Percentiles rank a stretch among this genome's conserved stretches.
These are phyloP conservation scores for Nemania serpens DNA, from an alignment of 2,329 filamentous ascomycete genomes.

Conservation along the genomic window DNA sequence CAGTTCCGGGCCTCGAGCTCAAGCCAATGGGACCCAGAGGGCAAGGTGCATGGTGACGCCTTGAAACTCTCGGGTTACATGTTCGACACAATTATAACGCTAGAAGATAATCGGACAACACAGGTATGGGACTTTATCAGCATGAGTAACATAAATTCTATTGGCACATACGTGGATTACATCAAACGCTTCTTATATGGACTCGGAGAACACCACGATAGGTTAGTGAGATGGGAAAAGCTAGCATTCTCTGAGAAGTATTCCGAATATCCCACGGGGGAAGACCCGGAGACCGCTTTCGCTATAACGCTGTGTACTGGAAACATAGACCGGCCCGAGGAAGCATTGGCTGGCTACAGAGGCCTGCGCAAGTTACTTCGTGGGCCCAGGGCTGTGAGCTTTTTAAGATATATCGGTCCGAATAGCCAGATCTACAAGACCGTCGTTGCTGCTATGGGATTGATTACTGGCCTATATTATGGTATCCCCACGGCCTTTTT, in stretches of 20 bases:
- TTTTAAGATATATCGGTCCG: not conserved
- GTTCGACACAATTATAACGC: conserved; percentile 2
- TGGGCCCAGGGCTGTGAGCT: not conserved
- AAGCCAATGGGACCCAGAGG: not conserved
- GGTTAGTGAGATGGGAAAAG: conserved; percentile 3
- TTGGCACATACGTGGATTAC: too few species aligned
- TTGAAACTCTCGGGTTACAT: conserved; percentile 5
- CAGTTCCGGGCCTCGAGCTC: not conserved
- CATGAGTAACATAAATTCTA: too few species aligned
- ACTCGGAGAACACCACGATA: too few species aligned
- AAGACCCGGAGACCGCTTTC: not conserved
- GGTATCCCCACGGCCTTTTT: not conserved
- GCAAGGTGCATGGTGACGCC: not conserved
- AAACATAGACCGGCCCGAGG: not conserved
- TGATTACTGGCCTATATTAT: not conserved
- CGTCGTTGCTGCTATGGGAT: not conserved
- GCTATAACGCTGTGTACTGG: not conserved
- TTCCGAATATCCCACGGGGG: conserved; percentile 2
- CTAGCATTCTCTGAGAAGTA: not conserved
- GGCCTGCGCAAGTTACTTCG: not conserved
- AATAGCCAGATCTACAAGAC: not conserved
- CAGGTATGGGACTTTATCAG: not conserved
- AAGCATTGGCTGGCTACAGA: not conserved
- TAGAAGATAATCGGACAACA: not conserved
- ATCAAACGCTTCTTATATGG: too few species aligned